Evolutionary conservation across 805 yeast genomes (phyloP), one percentile per base, ranked within the genome.

Genomic region (Saturnispora besseyi): DNA sequence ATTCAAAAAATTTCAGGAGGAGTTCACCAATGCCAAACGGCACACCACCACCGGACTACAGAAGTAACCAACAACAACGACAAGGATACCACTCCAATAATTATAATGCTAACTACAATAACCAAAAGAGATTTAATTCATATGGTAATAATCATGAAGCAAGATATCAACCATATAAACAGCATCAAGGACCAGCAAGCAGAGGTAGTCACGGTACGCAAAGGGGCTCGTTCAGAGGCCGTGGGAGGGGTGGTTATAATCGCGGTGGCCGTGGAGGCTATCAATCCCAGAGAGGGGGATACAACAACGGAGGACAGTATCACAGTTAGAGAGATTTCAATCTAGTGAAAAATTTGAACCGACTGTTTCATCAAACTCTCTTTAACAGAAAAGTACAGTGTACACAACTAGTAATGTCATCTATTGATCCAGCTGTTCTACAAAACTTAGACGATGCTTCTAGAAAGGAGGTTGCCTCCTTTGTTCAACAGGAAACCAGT

Each of bases 401-500:
- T 26, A 31, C 28, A 28, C 21, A 13, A 37, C 4, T 45, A 36
- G 51, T 24, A 31, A 41, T 46, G 50, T 47, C 47, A 10, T 18
- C 61, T 38, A 41, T 63, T 15, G 65, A 63, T 46, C 57, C 60
- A n/a, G 52, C 56, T 28, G 48, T 60, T 5, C 33, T 65, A 5
- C 59, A 60, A 44, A 55, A 56, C 51, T 67, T 82, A 31, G 95
- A 87, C 62, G 91, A 83, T 33, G 51, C 73, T 29, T 77, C 93
- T 43, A 81, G 84, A 65, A 76, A 79, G 61, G 95, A 88, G 55
- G 79, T 89, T 46, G 72, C 81, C 59, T 73, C 76, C 50, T 89
- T 87, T 71, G 72, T 89, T 45, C 95, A 88, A 62, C 70, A 83
- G 12, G 96, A 90, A 68, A 83, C 84, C 62, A 78, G 93, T 55